Conservation (phyloP, 352 stramenopile species). For the Phytopythium sindhum region DNA sequence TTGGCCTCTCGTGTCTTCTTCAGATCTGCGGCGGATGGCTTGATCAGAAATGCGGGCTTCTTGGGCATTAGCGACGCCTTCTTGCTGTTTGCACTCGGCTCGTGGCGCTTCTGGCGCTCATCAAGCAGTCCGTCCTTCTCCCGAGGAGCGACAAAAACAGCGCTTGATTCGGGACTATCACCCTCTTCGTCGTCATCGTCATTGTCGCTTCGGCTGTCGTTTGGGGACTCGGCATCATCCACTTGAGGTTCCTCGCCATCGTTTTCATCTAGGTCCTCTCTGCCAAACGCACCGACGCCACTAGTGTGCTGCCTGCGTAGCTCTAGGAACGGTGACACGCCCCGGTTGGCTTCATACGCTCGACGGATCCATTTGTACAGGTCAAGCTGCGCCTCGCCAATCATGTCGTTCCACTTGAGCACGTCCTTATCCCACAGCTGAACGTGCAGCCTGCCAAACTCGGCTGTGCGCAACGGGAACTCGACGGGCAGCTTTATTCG, state of each 20-base stretch:
- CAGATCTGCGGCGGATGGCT: conserved; percentile 12
- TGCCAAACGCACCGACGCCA: background rate
- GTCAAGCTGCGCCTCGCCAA: conserved; percentile 83
- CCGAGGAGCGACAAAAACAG: conserved; percentile 20
- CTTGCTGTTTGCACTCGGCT: background rate
- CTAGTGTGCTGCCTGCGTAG: conserved; percentile 30
- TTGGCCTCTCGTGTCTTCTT: conserved; percentile 34
- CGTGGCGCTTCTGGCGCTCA: conserved; percentile 14
- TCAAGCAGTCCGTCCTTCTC: conserved; percentile 40
- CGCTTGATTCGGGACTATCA: background rate
- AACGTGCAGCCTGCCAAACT: conserved; percentile 87
- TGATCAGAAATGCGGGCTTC: conserved; percentile 22
- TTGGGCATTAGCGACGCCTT: conserved; percentile 12
- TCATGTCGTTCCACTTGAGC: conserved; percentile 90
- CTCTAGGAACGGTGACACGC: conserved; percentile 60
- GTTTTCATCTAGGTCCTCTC: background rate
- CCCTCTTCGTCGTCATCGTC: conserved; percentile 17
- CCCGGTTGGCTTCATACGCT: conserved; percentile 55
- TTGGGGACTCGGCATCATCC: conserved; percentile 2
- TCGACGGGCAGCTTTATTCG: conserved; percentile 86
- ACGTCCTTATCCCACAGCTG: conserved; percentile 94
- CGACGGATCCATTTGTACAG: conserved; percentile 81
- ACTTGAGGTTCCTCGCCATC: background rate
- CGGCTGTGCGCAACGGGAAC: conserved; percentile 65
- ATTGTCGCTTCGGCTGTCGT: conserved; percentile 21